Evolutionary conservation across 2,329 filamentous ascomycete genomes (phyloP), one percentile per base, ranked within the genome.

Genomic region (Pseudophaeomoniella oleicola): DNA sequence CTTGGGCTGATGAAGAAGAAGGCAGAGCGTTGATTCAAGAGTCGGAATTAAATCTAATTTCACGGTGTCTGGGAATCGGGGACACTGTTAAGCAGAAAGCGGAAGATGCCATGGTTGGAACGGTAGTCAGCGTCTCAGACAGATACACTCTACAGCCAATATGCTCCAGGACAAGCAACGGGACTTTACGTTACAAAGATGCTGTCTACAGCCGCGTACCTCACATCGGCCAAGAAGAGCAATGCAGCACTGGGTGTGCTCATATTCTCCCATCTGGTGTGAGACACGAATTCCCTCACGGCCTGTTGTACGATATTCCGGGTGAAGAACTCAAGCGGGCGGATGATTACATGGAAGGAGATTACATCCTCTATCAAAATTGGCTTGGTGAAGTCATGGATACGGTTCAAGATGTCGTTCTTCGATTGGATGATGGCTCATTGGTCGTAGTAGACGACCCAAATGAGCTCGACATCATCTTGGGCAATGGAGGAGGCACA

Each of bases 361-460:
- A 71, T 36, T 56, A 69, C 19, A 57, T 75, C 15, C 56, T 74
- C 10, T 71, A 67, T 47, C 56, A 64, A 13, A 62, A 69, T 43
- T 75, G 71, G 67, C 49, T 76, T 3, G 73, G 73, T 1, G 52
- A 63, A 9, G 61, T 77, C 3, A 59, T 66, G 35, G 57, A 63
- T 2, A 56, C 68, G 32, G 56, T 60, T 18, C 60, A 67, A 34
- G 62, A 68, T 36, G 57, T 74, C 11, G 58, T 66, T 2, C 42
- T 77, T 16, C 62, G 58, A 30, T 57, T 76, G 10, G 48, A 56
- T 4, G 67, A 75, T 48, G 65, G 64, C 34, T 67, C 60, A 19
- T 63, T 75, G 2, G 71, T 75, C 5, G 60, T 67, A 3, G 58
- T 73, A 6, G 55, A 63, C 17, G 57, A 67, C 22, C 54, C 66